A percentile compares a stretch with the other conserved stretches of the same genome.
Conservation (phyloP, 2,329 filamentous ascomycete genomes). For the Penicillium hordei region DNA sequence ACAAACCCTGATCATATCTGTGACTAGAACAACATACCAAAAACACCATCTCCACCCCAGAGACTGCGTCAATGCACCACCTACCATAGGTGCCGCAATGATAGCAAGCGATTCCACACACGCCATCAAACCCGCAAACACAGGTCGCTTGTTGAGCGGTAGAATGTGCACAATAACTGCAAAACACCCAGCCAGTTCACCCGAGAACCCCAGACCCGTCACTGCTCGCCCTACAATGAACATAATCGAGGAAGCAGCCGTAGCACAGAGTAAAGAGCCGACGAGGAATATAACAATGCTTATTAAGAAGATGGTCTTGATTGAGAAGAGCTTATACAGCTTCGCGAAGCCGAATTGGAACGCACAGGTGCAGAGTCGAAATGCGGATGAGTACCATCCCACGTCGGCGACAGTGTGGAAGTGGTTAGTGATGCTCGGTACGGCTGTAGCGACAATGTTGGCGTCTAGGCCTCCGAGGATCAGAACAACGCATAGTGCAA, state of each 20-base stretch:
- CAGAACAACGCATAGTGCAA: slow-evolving; percentile 27
- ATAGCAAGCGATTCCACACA: slow-evolving; percentile 28
- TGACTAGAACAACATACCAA: slow-evolving; percentile 13
- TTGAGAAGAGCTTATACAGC: slow-evolving; percentile 35
- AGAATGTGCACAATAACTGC: slow-evolving; percentile 16
- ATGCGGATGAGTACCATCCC: slow-evolving; percentile 32
- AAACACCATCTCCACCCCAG: slow-evolving; percentile 41
- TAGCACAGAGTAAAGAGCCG: slow-evolving; percentile 23
- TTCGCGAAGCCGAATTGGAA: slow-evolving; percentile 28
- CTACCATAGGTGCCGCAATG: slow-evolving; percentile 34
- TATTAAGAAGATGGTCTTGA: slow-evolving; percentile 28
- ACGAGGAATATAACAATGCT: slow-evolving; percentile 22
- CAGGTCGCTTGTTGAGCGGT: slow-evolving; percentile 30
- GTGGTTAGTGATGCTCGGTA: slow-evolving; percentile 33
- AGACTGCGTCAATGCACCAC: slow-evolving; percentile 36
- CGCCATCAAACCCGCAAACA: slow-evolving; percentile 26
- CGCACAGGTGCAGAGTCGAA: slow-evolving; percentile 22
- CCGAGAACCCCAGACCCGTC: slow-evolving; percentile 27
- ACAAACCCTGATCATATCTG: neutral
- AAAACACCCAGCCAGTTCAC: slow-evolving; percentile 22
- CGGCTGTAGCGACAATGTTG: slow-evolving; percentile 36
- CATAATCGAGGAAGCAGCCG: slow-evolving; percentile 15
- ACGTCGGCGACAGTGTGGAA: slow-evolving; percentile 31
- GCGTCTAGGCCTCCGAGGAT: slow-evolving; percentile 32
- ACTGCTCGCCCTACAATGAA: slow-evolving; percentile 27